Conservation (phyloP, 345 rosid genomes). For the Euphorbia pulcherrima region DNA sequence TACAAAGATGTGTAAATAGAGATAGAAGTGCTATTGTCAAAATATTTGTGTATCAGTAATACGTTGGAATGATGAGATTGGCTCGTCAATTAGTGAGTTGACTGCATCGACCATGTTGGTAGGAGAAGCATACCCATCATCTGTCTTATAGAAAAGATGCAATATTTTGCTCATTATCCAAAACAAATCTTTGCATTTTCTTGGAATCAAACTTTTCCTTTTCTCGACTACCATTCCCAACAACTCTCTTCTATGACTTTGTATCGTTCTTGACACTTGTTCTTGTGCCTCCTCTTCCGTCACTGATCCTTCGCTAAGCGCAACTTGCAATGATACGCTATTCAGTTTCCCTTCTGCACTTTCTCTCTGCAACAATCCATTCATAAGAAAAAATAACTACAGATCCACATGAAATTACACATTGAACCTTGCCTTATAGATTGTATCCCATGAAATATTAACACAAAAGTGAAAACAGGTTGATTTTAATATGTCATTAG, state of each 20-base stretch:
- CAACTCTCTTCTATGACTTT: slow-evolving; percentile 15
- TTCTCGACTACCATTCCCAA: slow-evolving; percentile 11
- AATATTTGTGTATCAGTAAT: no score
- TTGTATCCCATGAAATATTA: no score
- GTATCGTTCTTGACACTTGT: slow-evolving; percentile 2
- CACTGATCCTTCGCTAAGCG: background rate
- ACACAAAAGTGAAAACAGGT: no score
- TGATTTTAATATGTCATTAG: no score
- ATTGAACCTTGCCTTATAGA: no score
- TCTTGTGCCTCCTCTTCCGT: slow-evolving; percentile 12
- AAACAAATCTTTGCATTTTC: slow-evolving; percentile 13
- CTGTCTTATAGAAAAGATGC: slow-evolving; percentile 7
- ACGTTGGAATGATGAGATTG: slow-evolving; percentile 12
- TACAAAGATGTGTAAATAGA: no score
- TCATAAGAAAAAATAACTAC: no score
- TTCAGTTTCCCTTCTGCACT: slow-evolving; percentile 17
- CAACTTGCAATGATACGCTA: background rate
- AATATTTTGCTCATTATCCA: slow-evolving; percentile 5
- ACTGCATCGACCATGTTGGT: background rate
- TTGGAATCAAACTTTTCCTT: slow-evolving; percentile 13
- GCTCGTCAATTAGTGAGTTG: background rate
- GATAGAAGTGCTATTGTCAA: no score
- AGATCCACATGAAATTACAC: no score
- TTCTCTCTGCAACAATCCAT: slow-evolving; percentile 23
- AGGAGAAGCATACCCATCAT: slow-evolving; percentile 4